phyloP scores from a whole-genome alignment of 768 basidiomycete species.

The Serendipita sp. region DNA sequence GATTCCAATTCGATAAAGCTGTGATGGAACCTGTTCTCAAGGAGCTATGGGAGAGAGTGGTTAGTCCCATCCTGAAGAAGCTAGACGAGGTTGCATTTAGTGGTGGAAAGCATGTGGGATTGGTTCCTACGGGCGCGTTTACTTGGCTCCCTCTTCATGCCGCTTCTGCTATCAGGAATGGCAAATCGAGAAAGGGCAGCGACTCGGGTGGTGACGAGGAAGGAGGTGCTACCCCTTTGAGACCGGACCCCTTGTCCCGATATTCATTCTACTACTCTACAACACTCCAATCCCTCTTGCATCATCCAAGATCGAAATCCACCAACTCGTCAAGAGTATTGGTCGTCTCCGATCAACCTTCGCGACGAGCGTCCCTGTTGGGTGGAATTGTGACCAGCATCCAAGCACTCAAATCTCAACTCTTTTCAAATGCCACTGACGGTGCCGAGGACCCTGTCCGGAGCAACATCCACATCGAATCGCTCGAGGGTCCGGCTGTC shows the following conservation, averaged over 20 bases:
- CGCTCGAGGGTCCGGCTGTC: neutral
- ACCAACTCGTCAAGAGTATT: neutral
- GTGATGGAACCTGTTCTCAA: constrained; percentile 1
- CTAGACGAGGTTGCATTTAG: neutral
- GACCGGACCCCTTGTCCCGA: neutral
- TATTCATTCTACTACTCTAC: constrained; percentile 4
- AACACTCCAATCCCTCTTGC: neutral
- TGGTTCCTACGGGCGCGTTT: neutral
- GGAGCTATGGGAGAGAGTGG: neutral
- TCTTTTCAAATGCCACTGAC: neutral
- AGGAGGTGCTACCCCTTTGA: neutral
- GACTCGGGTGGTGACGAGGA: neutral
- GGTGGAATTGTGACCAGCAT: neutral
- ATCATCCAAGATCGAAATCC: too few relatives aligned
- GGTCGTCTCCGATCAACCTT: constrained; percentile 3
- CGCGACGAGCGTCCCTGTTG: neutral
- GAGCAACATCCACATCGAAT: neutral
- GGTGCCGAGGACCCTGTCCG: neutral
- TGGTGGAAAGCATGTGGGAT: constrained; percentile 1
- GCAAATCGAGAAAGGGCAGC: neutral
- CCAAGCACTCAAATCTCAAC: constrained; percentile 4
- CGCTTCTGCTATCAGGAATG: neutral
- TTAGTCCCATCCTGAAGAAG: neutral
- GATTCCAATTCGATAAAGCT: constrained; percentile 4
- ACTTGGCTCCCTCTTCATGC: constrained; percentile 3